Evolutionary conservation across 1,284 basidiomycete species (phyloP), one percentile per base, ranked within the genome.

Genomic region (Puccinia hordei): DNA sequence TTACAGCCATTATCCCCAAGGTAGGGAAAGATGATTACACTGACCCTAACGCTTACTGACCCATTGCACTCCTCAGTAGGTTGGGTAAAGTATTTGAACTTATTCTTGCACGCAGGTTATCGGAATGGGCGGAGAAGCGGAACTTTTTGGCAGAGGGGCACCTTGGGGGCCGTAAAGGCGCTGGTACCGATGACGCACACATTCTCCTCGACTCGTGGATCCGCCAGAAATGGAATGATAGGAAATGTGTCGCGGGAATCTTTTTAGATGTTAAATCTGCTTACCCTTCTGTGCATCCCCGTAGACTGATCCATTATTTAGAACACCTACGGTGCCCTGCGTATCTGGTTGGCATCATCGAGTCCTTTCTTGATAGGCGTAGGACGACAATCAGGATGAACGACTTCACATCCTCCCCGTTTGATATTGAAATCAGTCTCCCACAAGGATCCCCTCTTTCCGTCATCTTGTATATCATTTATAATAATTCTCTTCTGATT

Each of bases 21-120:
- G 27, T 15, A n/a, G 63, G 49, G 24, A 66, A 68, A n/a, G 27
- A 27, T 0, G 75, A 77, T 33, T 77, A 77, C 59, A 38, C 73
- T 35, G 12, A 59, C 30, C 73, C 73, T 12, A 44, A 17, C 8
- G 53, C 73, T 35, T 75, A 75, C 35, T 22, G 17, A 2, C 73
- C 73, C 17, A 75, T 75, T 22, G 53, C 73, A 5, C 44, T 75
- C 24, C 24, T 75, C 17, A 61, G 15, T 30, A 30, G 22, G 22
- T 17, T 75, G 24, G 57, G 53, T 5, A 75, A 75, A 61, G 10
- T 46, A 19, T 46, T 75, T 46, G 73, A 75, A n/a, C 4, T 24
- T 10, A 61, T 59, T 10, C 3, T 75, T 35, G 30, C 44, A 8
- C 9, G 24, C 12, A 17, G 51, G 49, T 9, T 73, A 3, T 9